phyloP scores from a whole-genome alignment of 805 yeast genomes.

The Kurtzmaniella cleridarum region DNA sequence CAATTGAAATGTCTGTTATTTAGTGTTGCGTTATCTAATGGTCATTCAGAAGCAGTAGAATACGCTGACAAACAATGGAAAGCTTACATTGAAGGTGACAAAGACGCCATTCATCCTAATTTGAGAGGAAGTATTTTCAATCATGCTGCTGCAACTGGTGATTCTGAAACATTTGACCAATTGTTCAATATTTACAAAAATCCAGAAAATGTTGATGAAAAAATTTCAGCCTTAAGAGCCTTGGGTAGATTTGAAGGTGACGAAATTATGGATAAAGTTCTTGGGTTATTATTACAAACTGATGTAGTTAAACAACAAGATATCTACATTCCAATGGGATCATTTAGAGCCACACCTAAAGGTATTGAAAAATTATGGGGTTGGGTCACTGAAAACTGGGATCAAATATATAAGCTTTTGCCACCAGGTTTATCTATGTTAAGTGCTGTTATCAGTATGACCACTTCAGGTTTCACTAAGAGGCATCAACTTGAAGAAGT shows the following conservation, averaged over 20 bases:
- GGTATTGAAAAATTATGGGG: conserved; percentile 70
- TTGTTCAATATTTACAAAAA: conserved; percentile 55
- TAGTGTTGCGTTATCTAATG: conserved; percentile 51
- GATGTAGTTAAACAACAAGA: conserved; percentile 66
- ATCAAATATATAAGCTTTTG: conserved; percentile 52
- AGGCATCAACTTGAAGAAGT: conserved; percentile 47
- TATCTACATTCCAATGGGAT: conserved; percentile 70
- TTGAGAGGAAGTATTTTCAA: conserved; percentile 61
- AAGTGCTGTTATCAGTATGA: conserved; percentile 62
- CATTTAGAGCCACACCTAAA: conserved; percentile 54
- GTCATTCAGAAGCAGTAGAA: conserved; percentile 41
- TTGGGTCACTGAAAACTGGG: conserved; percentile 77
- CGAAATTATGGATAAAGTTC: conserved; percentile 49
- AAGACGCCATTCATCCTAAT: conserved; percentile 67
- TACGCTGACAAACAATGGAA: conserved; percentile 48
- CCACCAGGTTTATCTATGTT: conserved; percentile 83
- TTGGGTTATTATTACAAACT: conserved; percentile 47
- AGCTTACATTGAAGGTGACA: conserved; percentile 56
- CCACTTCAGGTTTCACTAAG: conserved; percentile 59
- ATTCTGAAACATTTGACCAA: conserved; percentile 55
- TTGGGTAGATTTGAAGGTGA: conserved; percentile 59
- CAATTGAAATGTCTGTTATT: conserved; percentile 64
- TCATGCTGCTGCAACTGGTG: conserved; percentile 64
- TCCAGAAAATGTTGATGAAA: conserved; percentile 62
- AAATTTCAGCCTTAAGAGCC: conserved; percentile 60